Percentiles rank a stretch among this genome's conserved stretches.
Evolutionary conservation across 176 grass and related monocot species (phyloP).

Genomic region (Eremochloa ophiuroides): DNA sequence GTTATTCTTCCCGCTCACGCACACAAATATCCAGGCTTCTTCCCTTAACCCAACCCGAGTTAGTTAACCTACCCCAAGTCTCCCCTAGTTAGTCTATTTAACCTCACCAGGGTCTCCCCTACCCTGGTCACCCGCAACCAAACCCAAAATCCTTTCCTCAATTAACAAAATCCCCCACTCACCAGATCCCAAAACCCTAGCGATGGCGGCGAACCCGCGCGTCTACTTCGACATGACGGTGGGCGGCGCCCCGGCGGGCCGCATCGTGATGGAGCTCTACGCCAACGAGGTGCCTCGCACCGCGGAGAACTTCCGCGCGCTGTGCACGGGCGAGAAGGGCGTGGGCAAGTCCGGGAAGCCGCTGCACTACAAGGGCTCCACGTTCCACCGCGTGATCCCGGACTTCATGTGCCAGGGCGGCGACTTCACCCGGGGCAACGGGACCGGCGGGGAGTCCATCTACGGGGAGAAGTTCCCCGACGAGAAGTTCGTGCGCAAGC

Average conservation of each 20-base stretch:
- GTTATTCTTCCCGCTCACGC: too few relatives aligned
- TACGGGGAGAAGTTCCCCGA: constrained; percentile 75
- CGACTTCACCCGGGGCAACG: constrained; percentile 73
- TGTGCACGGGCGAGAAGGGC: constrained; percentile 78
- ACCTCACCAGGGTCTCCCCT: not conserved
- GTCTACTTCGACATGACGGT: constrained; percentile 77
- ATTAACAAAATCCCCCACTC: not conserved
- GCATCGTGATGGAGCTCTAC: constrained; percentile 76
- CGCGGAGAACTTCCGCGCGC: constrained; percentile 76
- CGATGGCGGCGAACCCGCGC: constrained; percentile 35
- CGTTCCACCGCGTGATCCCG: constrained; percentile 78
- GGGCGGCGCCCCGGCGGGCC: constrained; percentile 20
- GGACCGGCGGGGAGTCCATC: constrained; percentile 74
- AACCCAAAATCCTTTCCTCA: too few relatives aligned
- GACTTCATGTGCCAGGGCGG: constrained; percentile 87
- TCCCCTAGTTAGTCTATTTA: constrained; percentile 29
- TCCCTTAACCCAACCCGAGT: constrained; percentile 15
- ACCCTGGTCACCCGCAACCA: not conserved
- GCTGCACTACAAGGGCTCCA: constrained; percentile 60
- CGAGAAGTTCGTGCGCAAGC: constrained; percentile 64
- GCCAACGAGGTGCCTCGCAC: constrained; percentile 32
- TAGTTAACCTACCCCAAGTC: not conserved
- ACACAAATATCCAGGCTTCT: not conserved
- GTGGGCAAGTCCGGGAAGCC: constrained; percentile 35
- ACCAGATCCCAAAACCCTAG: not conserved